These are phyloP conservation scores for Insectozyma bohioensis DNA, from an alignment of 1,139 yeast species.

Conservation along the genomic window DNA sequence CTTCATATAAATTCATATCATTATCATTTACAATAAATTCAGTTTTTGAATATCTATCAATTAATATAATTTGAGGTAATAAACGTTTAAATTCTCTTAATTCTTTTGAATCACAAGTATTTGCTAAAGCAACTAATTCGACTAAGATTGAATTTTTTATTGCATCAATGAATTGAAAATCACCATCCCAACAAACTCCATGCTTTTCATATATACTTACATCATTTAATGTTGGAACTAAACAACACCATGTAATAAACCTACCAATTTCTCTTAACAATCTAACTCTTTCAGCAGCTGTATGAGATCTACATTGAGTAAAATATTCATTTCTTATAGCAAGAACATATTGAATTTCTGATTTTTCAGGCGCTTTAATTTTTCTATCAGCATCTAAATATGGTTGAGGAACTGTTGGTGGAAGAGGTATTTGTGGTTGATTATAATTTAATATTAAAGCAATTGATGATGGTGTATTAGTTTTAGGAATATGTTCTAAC, in stretches of 20 bases:
- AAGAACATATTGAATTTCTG: conserved; percentile 28
- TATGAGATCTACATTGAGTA: conserved; percentile 35
- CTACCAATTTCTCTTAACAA: conserved; percentile 36
- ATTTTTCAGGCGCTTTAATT: conserved; percentile 34
- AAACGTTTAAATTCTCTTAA: conserved; percentile 14
- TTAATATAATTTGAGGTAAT: conserved; percentile 21
- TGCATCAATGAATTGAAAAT: conserved; percentile 14
- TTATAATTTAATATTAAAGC: conserved; percentile 19
- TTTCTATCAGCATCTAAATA: conserved; percentile 39
- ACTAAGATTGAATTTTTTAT: conserved; percentile 22
- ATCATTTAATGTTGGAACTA: conserved; percentile 18
- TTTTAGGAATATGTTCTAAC: conserved; percentile 15
- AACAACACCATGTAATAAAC: conserved; percentile 37
- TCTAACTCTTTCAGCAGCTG: conserved; percentile 41
- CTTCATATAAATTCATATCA: conserved; percentile 6
- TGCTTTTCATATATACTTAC: conserved; percentile 24
- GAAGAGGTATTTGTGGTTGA: conserved; percentile 18
- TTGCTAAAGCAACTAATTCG: conserved; percentile 24
- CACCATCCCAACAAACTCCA: conserved; percentile 24
- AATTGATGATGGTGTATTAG: conserved; percentile 20
- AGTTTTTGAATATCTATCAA: conserved; percentile 13
- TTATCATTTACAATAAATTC: conserved; percentile 11
- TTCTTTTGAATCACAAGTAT: conserved; percentile 17
- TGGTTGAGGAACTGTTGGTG: conserved; percentile 44
- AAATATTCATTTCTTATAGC: conserved; percentile 37